phyloP scores from a whole-genome alignment of 1,284 basidiomycete species.

The Leccinum cinnamomeum region DNA sequence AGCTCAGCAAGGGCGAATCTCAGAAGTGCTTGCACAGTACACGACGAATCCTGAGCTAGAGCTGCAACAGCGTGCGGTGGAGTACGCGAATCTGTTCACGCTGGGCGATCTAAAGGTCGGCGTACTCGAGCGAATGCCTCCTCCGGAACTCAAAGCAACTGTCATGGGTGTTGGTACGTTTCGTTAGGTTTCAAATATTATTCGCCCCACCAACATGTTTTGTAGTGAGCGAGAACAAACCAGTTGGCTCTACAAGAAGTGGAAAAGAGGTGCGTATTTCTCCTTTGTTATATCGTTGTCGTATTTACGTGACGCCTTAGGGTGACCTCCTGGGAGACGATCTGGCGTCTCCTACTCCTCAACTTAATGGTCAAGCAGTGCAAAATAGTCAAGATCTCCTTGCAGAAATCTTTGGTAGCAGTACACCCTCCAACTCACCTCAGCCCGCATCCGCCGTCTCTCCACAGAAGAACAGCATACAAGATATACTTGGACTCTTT shows the following conservation, averaged over 20 bases:
- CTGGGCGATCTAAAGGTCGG: constrained; percentile 80
- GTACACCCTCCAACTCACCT: constrained; percentile 38
- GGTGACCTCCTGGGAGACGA: constrained; percentile 83
- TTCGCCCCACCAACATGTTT: constrained; percentile 2
- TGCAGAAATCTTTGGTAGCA: constrained; percentile 88
- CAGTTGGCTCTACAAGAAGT: constrained; percentile 83
- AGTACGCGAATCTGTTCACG: constrained; percentile 85
- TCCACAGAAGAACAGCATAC: constrained; percentile 61
- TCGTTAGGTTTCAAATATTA: not conserved
- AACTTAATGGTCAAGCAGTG: constrained; percentile 42
- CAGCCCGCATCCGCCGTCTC: constrained; percentile 43
- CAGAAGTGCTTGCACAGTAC: constrained; percentile 73
- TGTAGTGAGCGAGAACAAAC: constrained; percentile 88
- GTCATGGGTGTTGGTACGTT: constrained; percentile 83
- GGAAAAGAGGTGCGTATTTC: constrained; percentile 63
- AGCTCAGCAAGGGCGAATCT: constrained; percentile 76
- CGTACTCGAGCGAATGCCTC: constrained; percentile 97
- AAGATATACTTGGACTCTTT: constrained; percentile 93
- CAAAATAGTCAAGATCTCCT: constrained; percentile 89
- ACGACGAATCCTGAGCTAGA: constrained; percentile 90
- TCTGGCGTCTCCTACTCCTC: constrained; percentile 39
- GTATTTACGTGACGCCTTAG: constrained; percentile 31
- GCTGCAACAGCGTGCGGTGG: constrained; percentile 93
- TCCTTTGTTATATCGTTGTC: constrained; percentile 5
- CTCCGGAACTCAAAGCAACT: constrained; percentile 93